Percentiles rank a stretch among this genome's conserved stretches.
Conservation (phyloP, 805 yeast genomes). For the Lipomyces orientalis region DNA sequence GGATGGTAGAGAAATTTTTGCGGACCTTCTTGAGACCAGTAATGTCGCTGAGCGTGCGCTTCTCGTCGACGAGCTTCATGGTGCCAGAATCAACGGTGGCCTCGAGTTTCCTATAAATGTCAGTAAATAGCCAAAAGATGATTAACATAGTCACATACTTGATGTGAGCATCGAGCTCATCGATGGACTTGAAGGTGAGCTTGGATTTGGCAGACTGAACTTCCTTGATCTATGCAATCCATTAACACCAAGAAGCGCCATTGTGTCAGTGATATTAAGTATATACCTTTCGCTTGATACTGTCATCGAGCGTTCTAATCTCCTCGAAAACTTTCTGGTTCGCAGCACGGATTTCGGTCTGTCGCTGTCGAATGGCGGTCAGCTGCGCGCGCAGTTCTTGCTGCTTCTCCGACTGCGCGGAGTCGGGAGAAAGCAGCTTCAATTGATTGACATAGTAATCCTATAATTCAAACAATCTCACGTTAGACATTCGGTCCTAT, state of each 20-base stretch:
- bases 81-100: slow-evolving; percentile 75
- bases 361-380: slow-evolving; percentile 26
- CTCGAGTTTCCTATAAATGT: slow-evolving; percentile 55
- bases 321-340: slow-evolving; percentile 56
- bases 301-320: slow-evolving; percentile 70
- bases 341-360: slow-evolving; percentile 33
- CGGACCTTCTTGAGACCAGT: slow-evolving; percentile 78
- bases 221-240: slow-evolving; percentile 59
- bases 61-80: slow-evolving; percentile 89
- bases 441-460: slow-evolving; percentile 28
- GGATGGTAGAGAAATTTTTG: slow-evolving; percentile 76
- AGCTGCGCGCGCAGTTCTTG: slow-evolving; percentile 31
- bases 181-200: slow-evolving; percentile 58
- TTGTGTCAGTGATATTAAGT: not conserved
- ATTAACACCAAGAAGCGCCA: not conserved
- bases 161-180: slow-evolving; percentile 43
- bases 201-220: slow-evolving; percentile 74
- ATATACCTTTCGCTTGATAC: slow-evolving; percentile 55
- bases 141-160: slow-evolving; percentile 14
- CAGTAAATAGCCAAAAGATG: not conserved
- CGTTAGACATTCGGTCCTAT: not conserved
- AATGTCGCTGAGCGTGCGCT: slow-evolving; percentile 82
- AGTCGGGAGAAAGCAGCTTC: slow-evolving; percentile 30
- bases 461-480: slow-evolving; percentile 8
- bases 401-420: slow-evolving; percentile 29